Percentiles rank a stretch among this genome's conserved stretches.
Evolutionary conservation across 345 rosid species (phyloP).

Genomic region (Populus pruinosa): DNA sequence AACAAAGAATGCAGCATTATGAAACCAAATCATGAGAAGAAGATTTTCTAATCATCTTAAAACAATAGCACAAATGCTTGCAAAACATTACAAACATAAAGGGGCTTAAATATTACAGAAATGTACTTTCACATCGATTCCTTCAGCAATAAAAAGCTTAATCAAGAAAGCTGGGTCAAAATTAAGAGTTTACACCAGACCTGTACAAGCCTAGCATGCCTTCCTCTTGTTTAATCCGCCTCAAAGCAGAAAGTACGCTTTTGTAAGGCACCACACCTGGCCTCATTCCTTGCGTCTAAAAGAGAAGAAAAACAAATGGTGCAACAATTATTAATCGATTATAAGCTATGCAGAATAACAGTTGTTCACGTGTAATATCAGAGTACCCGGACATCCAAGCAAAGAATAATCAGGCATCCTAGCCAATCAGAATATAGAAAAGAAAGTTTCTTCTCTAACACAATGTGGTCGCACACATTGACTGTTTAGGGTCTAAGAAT

Average conservation of each 20-base stretch:
- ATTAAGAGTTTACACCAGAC: conserved; percentile 40
- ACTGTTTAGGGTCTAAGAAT: neutral
- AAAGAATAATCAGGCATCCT: neutral
- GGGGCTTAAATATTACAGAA: neutral
- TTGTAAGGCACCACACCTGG: conserved; percentile 75
- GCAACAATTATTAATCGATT: neutral
- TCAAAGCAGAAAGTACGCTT: conserved; percentile 68
- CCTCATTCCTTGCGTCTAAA: conserved; percentile 62
- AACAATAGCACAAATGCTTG: neutral
- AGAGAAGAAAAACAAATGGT: conserved; percentile 16
- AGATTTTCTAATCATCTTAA: neutral
- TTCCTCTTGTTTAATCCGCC: conserved; percentile 77
- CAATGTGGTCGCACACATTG: neutral
- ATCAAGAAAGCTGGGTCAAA: neutral
- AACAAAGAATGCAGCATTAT: conserved; percentile 11
- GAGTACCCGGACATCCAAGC: neutral
- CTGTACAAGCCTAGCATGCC: conserved; percentile 88
- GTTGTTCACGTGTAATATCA: neutral
- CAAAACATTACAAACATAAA: conserved; percentile 8
- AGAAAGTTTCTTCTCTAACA: neutral
- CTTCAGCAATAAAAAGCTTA: neutral
- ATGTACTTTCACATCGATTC: neutral
- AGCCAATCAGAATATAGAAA: neutral
- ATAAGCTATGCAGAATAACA: neutral
- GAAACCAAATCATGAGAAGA: neutral